Evolutionary conservation across 768 basidiomycete species (phyloP), one percentile per base, ranked within the genome.

Genomic region (Rhizopogon vinicolor): DNA sequence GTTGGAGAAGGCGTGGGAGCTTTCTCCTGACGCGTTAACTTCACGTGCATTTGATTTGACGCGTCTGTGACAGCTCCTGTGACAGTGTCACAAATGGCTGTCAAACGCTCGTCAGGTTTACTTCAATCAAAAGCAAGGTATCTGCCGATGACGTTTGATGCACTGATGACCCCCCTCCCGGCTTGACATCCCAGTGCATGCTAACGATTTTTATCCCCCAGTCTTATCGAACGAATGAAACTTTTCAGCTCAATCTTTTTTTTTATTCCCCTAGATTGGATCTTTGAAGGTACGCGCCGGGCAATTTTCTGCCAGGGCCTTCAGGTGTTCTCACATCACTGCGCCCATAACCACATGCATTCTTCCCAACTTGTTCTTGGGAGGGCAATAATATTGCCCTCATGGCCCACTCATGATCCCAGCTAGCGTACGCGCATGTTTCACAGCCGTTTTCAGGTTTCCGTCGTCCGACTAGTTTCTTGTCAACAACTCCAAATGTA

Each of bases 41-140:
- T 37, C 68, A 68, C 66, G 68, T 68, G 66, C 68, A 35, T 51
- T 53, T 55, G 50, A 13, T 53, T 40, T 49, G 39, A 53, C 50
- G 54, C 49, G 54, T 18, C 37, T 28, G 54, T 53, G 37, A 52
- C 54, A 52, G 18, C 13, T 16, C 37, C 33, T 45, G 12, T 25
- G 5, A 28, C 29, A 6, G 41, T 45, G 44, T 45, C 16, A n/a
- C 40, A 19, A 33, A 46, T 46, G n/a, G 12, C 18, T 48, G 31
- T 48, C 45, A 33, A 45, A 29, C 44, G 29, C 46, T 48, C 46
- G 31, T 48, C 46, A 49, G 19, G 35, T 49, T 49, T 49, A 16
- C 48, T 49, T 49, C 48, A 49, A 49, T 49, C 48, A 48, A 48
- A n/a, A 31, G 45, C 45, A 48, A 48, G 13, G 13, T 13, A 33